Conservation (phyloP, 2,329 filamentous ascomycete species). For the Elsinoe necatrix region DNA sequence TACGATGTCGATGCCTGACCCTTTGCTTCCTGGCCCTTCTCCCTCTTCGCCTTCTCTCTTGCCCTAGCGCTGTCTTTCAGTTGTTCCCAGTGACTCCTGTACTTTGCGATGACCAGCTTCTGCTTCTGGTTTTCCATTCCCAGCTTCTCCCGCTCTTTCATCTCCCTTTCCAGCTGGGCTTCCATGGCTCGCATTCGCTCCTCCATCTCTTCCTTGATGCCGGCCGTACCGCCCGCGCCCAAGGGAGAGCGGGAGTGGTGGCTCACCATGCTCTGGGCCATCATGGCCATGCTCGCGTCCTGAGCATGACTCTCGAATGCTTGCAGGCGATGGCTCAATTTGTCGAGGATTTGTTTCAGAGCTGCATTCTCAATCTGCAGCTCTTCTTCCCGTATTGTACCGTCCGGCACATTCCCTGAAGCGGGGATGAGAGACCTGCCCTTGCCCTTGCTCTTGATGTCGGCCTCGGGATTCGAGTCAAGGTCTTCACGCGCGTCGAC, state of each 20-base stretch:
- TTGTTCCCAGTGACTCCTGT: conserved; percentile 59
- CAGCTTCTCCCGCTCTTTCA: conserved; percentile 55
- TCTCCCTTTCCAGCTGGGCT: conserved; percentile 44
- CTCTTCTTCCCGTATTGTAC: conserved; percentile 53
- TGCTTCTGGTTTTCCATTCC: conserved; percentile 54
- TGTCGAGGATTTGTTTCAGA: conserved; percentile 76
- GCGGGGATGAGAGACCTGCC: conserved; percentile 34
- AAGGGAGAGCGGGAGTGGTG: not conserved
- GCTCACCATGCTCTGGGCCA: conserved; percentile 64
- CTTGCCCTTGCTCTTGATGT: conserved; percentile 28
- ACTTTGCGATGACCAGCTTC: conserved; percentile 55
- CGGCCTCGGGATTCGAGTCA: not conserved
- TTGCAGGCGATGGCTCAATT: conserved; percentile 76
- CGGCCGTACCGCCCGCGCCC: conserved; percentile 17
- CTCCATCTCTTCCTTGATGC: conserved; percentile 6
- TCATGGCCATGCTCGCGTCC: conserved; percentile 60
- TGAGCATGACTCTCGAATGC: conserved; percentile 91
- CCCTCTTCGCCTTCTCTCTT: conserved; percentile 15
- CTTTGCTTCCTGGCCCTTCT: conserved; percentile 4
- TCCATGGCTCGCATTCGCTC: conserved; percentile 48
- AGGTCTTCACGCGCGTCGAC: conserved; percentile 69
- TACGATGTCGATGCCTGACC: not conserved
- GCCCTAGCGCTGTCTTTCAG: conserved; percentile 30
- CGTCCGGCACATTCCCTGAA: conserved; percentile 26
- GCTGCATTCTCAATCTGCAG: conserved; percentile 80